Evolutionary conservation across 2,329 filamentous ascomycete genomes (phyloP), one percentile per base, ranked within the genome.

Genomic region (Arthrobotrys sinensis): DNA sequence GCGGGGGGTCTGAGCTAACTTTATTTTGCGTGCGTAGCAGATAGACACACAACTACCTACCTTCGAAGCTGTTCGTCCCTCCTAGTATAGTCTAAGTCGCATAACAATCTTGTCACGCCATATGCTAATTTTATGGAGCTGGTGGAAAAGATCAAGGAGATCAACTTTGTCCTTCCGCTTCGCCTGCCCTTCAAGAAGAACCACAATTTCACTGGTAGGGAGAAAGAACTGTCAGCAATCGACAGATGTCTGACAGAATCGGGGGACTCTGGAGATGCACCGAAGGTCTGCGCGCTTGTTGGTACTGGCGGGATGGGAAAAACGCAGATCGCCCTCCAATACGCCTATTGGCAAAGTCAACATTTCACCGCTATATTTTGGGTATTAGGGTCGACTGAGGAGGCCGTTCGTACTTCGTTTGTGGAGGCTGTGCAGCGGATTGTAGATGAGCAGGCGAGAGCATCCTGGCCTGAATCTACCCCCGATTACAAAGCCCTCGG

Each of bases 261-360:
- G 10, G 11, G 7, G 8, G 0, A 3, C 21, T 8, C 21, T 7
- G 21, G 40, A 6, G 48, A 16, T n/a, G 52, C 53, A 11, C 34
- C 67, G 1, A 24, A n/a, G 6, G 12, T 71, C 19, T 71, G 52
- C 34, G 67, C 67, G 2, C 12, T 71, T 14, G 45, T 36, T 7
- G 67, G 67, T 4, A 62, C 53, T 14, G 66, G 66, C 4, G 66
- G 66, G 3, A 70, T 70, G 66, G 66, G 66, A 6, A 70, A 71
- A 14, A 71, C 67, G 0, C 67, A 71, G 43, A 63, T 48, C 21
- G 67, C 67, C 8, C 32, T 71, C 53, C 43, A 64, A 21, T 71
- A 71, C 12, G 67, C 67, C 0, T 71, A 71, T 34, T n/a, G 36
- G 16, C 19, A 63, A 16, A 48, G 6, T 2, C 24, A 19, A 4